These are phyloP conservation scores for Ambrosiella xylebori DNA, from an alignment of 2,329 filamentous ascomycete species.

Conservation along the genomic window DNA sequence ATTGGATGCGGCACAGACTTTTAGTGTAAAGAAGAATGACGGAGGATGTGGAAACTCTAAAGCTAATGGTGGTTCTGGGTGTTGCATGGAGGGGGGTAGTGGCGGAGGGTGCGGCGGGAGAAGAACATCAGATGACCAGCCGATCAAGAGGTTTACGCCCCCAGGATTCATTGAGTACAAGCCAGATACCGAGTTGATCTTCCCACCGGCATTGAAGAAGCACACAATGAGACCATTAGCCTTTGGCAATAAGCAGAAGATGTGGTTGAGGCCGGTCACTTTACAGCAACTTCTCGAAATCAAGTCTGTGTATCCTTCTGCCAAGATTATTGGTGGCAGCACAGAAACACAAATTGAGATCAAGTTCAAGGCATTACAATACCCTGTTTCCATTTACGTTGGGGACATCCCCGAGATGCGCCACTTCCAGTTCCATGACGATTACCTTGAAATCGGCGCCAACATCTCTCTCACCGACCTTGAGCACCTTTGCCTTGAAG, in stretches of 20 bases:
- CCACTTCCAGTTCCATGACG: slow-evolving; percentile 61
- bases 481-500: slow-evolving; percentile 66
- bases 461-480: slow-evolving; percentile 87
- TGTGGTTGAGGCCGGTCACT: slow-evolving; percentile 81
- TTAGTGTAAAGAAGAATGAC: slow-evolving; percentile 35
- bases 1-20: slow-evolving; percentile 81
- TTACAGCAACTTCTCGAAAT: slow-evolving; percentile 79
- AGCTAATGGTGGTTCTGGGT: slow-evolving; percentile 33
- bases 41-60: slow-evolving; percentile 32
- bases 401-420: slow-evolving; percentile 83
- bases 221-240: slow-evolving; percentile 66
- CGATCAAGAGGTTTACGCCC: slow-evolving; percentile 56
- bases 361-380: slow-evolving; percentile 91
- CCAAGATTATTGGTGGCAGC: slow-evolving; percentile 89
- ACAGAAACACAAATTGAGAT: slow-evolving; percentile 97
- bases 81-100: slow-evolving; percentile 52
- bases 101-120: slow-evolving; percentile 43
- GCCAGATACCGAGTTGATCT: slow-evolving; percentile 86
- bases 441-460: slow-evolving; percentile 78
- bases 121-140: slow-evolving; percentile 29
- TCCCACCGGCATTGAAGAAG: slow-evolving; percentile 70
- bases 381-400: slow-evolving; percentile 77
- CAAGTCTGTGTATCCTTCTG: slow-evolving; percentile 66
- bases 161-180: slow-evolving; percentile 91
- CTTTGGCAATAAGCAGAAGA: slow-evolving; percentile 88